A percentile compares a stretch with the other conserved stretches of the same genome.
These are phyloP conservation scores for Lathyrus aphaca DNA, from an alignment of 306 rosid species.

Conservation along the genomic window DNA sequence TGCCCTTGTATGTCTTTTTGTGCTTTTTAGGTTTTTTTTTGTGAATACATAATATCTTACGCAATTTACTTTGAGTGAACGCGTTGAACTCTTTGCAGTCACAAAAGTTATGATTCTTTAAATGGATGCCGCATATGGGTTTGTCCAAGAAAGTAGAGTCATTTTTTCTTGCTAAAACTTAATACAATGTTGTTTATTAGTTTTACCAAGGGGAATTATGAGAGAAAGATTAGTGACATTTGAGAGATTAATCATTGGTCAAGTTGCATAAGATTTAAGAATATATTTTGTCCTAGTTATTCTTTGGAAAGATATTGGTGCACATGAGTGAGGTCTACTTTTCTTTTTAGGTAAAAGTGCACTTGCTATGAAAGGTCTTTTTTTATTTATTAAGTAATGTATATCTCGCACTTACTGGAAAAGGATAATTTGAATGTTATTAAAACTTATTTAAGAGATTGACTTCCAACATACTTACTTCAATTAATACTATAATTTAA, in stretches of 20 bases:
- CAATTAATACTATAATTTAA: no score
- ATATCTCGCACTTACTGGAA: no score
- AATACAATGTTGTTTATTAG: no score
- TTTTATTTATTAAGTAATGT: no score
- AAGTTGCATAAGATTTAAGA: not conserved
- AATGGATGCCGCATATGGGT: not conserved
- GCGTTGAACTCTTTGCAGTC: not conserved
- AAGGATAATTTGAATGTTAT: no score
- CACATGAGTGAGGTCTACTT: not conserved
- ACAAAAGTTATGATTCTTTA: conserved; percentile 1
- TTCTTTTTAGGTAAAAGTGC: not conserved
- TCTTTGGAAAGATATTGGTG: not conserved
- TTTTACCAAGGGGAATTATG: no score
- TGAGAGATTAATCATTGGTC: not conserved
- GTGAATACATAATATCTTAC: not conserved
- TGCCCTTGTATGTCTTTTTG: conserved; percentile 11
- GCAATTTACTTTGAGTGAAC: not conserved
- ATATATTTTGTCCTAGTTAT: not conserved
- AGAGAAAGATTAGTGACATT: no score
- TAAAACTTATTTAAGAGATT: no score
- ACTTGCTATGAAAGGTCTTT: no score
- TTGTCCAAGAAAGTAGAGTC: not conserved
- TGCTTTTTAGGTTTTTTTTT: not conserved
- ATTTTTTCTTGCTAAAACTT: no score
- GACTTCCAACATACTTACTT: no score